Conservation (phyloP, 768 basidiomycete species). For the Postia placenta region DNA sequence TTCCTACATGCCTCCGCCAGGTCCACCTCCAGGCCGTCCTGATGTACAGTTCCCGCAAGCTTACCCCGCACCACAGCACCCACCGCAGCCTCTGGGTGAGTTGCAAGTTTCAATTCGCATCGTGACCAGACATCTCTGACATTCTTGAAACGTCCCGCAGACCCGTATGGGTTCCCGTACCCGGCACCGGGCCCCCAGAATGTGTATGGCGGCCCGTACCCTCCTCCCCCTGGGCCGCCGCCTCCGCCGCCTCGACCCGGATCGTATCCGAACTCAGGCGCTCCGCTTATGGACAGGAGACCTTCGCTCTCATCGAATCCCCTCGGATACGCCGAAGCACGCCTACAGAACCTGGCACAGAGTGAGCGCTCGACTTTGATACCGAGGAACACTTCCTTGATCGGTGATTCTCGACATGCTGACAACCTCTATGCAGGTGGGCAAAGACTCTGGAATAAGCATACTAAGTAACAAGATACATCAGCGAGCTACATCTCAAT, state of each 20-base stretch:
- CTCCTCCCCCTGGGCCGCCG: constrained; percentile 10
- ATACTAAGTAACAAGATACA: constrained; percentile 3
- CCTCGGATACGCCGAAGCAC: constrained; percentile 37
- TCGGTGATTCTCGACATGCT: constrained; percentile 3
- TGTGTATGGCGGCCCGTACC: constrained; percentile 3
- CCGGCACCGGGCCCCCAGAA: not conserved
- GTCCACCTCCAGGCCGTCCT: not conserved
- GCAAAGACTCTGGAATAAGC: constrained; percentile 41
- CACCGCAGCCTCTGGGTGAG: constrained; percentile 39
- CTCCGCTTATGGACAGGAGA: not conserved
- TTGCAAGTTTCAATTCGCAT: not conserved
- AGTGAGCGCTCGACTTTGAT: constrained; percentile 36
- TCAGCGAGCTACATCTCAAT: not conserved
- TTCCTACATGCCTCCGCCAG: not conserved
- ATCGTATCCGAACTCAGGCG: constrained; percentile 8
- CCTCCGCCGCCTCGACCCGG: constrained; percentile 19
- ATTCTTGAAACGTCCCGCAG: too few relatives aligned
- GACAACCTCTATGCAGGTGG: constrained; percentile 28
- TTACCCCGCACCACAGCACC: not conserved
- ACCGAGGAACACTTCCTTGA: not conserved
- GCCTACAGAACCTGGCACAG: constrained; percentile 40
- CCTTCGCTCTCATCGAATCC: constrained; percentile 26
- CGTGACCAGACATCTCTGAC: too few relatives aligned
- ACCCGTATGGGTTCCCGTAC: too few relatives aligned
- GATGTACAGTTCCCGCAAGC: not conserved